Percentiles rank a stretch among this genome's conserved stretches.
Evolutionary conservation across 2,329 filamentous ascomycete genomes (phyloP).

Genomic region (Magnaporthiopsis poae): DNA sequence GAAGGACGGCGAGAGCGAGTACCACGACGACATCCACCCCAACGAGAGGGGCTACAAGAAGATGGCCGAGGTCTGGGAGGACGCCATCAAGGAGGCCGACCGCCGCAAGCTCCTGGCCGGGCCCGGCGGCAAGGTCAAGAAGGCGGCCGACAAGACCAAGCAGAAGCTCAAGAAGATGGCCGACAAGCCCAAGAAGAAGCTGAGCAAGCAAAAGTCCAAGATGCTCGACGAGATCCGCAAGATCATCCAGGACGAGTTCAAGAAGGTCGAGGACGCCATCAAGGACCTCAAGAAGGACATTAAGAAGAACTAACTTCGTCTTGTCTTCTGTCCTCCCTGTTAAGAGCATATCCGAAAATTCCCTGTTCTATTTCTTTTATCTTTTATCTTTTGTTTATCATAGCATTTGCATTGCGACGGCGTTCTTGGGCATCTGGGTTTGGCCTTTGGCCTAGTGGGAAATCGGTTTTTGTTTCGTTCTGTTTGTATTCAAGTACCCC

Average conservation of each 20-base stretch:
- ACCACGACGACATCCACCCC: conserved; percentile 11
- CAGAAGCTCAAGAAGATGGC: conserved; percentile 4
- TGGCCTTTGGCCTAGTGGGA: neutral
- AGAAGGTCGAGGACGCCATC: conserved; percentile 6
- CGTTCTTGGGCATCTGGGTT: neutral
- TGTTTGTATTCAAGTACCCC: neutral
- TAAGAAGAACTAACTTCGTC: conserved; percentile 5
- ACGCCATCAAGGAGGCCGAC: conserved; percentile 12
- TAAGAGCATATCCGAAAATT: too few relatives aligned
- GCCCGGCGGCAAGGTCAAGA: neutral
- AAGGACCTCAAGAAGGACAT: conserved; percentile 7
- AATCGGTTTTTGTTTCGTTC: neutral
- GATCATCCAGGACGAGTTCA: conserved; percentile 6
- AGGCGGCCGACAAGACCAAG: neutral
- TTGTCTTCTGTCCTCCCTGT: neutral
- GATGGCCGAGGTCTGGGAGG: conserved; percentile 11
- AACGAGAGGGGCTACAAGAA: conserved; percentile 11
- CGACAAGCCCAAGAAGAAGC: conserved; percentile 2
- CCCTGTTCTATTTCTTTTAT: neutral
- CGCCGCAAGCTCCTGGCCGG: conserved; percentile 3
- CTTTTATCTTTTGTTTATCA: neutral
- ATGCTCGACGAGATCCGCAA: conserved; percentile 2
- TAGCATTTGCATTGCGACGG: conserved; percentile 2
- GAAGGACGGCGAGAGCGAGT: conserved; percentile 9
- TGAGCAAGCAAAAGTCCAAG: conserved; percentile 4